Evolutionary conservation across 2,329 filamentous ascomycete species (phyloP).

Genomic region (Phoma sp.): DNA sequence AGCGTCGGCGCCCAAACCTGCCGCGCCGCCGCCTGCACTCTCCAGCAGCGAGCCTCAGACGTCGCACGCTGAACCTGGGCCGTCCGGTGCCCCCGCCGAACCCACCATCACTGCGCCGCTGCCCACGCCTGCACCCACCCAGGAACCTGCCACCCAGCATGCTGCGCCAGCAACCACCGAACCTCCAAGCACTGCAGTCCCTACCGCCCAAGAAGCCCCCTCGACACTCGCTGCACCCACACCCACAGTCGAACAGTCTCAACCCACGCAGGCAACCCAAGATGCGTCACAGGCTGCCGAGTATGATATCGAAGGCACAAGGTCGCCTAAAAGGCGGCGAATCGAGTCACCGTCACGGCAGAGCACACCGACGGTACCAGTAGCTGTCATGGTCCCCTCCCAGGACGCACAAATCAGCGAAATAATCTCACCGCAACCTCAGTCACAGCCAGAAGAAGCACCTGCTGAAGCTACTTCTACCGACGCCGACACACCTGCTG

Average conservation of each 20-base stretch:
- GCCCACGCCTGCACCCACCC: slow-evolving; percentile 36
- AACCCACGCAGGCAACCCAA: background rate
- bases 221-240: slow-evolving; percentile 1
- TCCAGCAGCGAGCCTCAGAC: background rate
- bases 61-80: slow-evolving; percentile 12
- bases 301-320: slow-evolving; percentile 17
- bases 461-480: no score
- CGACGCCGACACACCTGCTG: slow-evolving; percentile 7
- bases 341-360: slow-evolving; percentile 20
- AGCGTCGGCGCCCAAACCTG: slow-evolving; percentile 23
- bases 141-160: slow-evolving; percentile 21
- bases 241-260: background rate
- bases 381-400: slow-evolving; percentile 11
- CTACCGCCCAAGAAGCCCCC: background rate
- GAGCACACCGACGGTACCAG: slow-evolving; percentile 1
- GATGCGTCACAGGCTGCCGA: slow-evolving; percentile 10
- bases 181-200: background rate
- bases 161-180: background rate
- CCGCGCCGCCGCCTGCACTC: slow-evolving; percentile 17
- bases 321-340: slow-evolving; percentile 33
- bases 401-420: background rate
- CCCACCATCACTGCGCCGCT: slow-evolving; percentile 23
- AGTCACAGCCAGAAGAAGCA: background rate
- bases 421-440: background rate
- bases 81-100: slow-evolving; percentile 1